Conservation (phyloP, 2,329 filamentous ascomycete genomes). For the Parascedosporium putredinis region DNA sequence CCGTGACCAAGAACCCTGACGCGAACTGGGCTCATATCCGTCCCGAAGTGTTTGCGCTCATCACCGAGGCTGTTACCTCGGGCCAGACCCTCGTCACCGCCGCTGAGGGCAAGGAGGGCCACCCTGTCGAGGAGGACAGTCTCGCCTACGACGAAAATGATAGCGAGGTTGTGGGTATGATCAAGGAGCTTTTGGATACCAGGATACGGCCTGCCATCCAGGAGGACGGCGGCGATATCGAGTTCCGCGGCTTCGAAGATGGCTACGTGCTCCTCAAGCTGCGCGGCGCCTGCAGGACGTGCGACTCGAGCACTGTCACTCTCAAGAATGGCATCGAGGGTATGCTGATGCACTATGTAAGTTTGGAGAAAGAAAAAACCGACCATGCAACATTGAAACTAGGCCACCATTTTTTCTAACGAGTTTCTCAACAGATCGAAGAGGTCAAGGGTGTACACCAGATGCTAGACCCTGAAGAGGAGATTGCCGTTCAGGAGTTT, state of each 20-base stretch:
- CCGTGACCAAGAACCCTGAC: slow-evolving; percentile 80
- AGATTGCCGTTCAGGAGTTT: slow-evolving; percentile 78
- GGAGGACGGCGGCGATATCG: slow-evolving; percentile 95
- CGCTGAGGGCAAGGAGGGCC: slow-evolving; percentile 47
- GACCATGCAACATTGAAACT: too few relatives aligned
- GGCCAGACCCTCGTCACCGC: slow-evolving; percentile 73
- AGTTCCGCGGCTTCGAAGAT: slow-evolving; percentile 75
- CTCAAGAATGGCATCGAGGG: slow-evolving; percentile 96
- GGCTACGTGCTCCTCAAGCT: slow-evolving; percentile 81
- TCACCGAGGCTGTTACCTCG: slow-evolving; percentile 82
- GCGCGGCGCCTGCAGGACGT: slow-evolving; percentile 86
- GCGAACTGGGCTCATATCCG: slow-evolving; percentile 92
- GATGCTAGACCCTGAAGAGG: slow-evolving; percentile 84
- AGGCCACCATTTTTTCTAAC: too few relatives aligned
- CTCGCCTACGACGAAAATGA: slow-evolving; percentile 83
- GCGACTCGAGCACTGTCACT: slow-evolving; percentile 93
- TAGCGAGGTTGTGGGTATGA: slow-evolving; percentile 92
- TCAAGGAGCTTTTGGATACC: slow-evolving; percentile 94
- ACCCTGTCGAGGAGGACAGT: slow-evolving; percentile 51
- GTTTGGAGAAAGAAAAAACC: too few relatives aligned
- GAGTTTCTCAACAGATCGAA: slow-evolving; percentile 64
- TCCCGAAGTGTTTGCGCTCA: slow-evolving; percentile 88
- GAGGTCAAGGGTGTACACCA: slow-evolving; percentile 91
- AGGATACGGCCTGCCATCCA: slow-evolving; percentile 91
- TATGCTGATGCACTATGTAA: slow-evolving; percentile 93